phyloP scores from a whole-genome alignment of 345 rosid genomes.

The Microcos paniculata region DNA sequence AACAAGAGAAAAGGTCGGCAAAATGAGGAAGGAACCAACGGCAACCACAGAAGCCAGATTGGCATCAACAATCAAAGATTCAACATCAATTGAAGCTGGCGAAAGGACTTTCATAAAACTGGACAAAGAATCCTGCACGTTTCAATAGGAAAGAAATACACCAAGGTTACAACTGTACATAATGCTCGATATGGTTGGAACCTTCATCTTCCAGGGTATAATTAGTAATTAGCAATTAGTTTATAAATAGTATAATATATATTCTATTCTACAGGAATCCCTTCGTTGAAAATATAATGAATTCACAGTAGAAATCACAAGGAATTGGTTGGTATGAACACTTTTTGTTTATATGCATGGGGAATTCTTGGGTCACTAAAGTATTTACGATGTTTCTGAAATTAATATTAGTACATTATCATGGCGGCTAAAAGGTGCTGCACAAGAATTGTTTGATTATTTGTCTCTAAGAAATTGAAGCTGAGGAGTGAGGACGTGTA shows the following conservation, averaged over 20 bases:
- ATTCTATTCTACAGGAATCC: neutral
- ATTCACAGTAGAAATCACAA: neutral
- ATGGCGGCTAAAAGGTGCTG: neutral
- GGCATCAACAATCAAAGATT: constrained; percentile 34
- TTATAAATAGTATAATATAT: neutral
- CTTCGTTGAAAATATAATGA: neutral
- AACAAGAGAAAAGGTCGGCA: constrained; percentile 52
- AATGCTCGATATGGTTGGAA: constrained; percentile 15
- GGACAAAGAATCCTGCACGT: neutral
- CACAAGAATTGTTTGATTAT: neutral
- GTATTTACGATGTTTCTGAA: neutral
- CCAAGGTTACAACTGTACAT: constrained; percentile 24
- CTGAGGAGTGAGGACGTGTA: too few species aligned
- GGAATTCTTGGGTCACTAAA: neutral
- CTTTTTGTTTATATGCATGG: neutral
- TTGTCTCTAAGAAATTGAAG: neutral
- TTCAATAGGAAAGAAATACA: neutral
- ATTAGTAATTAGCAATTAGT: neutral
- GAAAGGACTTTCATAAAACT: neutral
- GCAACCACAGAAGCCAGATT: constrained; percentile 30
- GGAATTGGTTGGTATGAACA: neutral
- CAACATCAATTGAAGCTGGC: constrained; percentile 16
- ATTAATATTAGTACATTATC: too few species aligned
- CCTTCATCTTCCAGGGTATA: neutral
- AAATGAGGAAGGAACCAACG: constrained; percentile 20